A percentile compares a stretch with the other conserved stretches of the same genome.
These are phyloP conservation scores for Ophiostoma australiae DNA, from an alignment of 2,329 filamentous ascomycete species.

Conservation along the genomic window DNA sequence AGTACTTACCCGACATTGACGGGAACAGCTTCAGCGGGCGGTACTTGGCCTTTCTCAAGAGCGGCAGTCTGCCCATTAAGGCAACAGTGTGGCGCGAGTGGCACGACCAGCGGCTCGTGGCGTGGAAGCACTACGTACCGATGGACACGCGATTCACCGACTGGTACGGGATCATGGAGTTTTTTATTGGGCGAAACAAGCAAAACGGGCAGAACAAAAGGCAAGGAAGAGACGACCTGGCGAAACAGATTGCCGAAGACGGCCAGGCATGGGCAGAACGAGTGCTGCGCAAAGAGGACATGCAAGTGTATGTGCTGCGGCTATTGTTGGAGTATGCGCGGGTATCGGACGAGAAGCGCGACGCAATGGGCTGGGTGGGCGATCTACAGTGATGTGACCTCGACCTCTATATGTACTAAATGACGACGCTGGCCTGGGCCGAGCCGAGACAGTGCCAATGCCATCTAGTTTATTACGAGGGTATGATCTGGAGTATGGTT, in stretches of 20 bases:
- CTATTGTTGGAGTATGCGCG: constrained; percentile 61
- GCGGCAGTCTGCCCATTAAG: constrained; percentile 68
- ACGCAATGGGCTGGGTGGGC: constrained; percentile 52
- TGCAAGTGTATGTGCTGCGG: constrained; percentile 65
- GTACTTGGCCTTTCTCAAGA: constrained; percentile 64
- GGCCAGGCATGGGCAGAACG: constrained; percentile 65
- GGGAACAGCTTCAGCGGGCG: constrained; percentile 60
- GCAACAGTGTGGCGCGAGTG: constrained; percentile 74
- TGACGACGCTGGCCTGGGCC: constrained; percentile 3
- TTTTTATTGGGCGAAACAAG: constrained; percentile 56
- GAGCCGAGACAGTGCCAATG: constrained; percentile 1
- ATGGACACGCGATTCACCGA: constrained; percentile 71
- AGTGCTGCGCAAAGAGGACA: constrained; percentile 66
- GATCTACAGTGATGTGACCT: constrained; percentile 37
- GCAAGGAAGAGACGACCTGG: constrained; percentile 50
- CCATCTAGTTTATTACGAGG: neutral
- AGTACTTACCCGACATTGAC: constrained; percentile 72
- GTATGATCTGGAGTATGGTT: neutral
- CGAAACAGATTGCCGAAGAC: constrained; percentile 58
- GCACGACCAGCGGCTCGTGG: constrained; percentile 68
- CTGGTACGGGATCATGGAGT: constrained; percentile 67
- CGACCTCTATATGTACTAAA: neutral
- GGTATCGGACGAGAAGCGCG: constrained; percentile 48
- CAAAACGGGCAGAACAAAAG: constrained; percentile 40
- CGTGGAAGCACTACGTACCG: constrained; percentile 78